phyloP scores from a whole-genome alignment of 2,329 filamentous ascomycete species.

The Diaporthe eres region DNA sequence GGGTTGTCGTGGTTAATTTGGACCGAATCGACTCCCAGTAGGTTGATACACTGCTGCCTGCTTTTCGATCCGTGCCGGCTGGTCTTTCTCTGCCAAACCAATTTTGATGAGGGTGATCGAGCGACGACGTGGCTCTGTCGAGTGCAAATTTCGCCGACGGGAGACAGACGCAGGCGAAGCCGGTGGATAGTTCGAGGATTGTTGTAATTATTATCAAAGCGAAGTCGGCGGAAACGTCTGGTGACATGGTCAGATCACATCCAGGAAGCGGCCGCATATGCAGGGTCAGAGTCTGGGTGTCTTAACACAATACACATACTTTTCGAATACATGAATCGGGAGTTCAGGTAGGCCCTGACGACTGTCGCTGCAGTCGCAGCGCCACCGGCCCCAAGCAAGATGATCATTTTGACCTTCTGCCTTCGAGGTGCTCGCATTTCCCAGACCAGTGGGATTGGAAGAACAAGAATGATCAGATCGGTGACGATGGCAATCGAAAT shows the following conservation, averaged over 20 bases:
- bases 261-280: background rate
- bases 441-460: constrained; percentile 53
- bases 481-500: constrained; percentile 52
- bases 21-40: constrained; percentile 25
- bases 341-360: constrained; percentile 47
- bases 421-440: constrained; percentile 47
- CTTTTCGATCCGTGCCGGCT: background rate
- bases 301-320: background rate
- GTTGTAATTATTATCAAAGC: constrained; percentile 12
- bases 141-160: constrained; percentile 44
- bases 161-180: constrained; percentile 47
- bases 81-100: constrained; percentile 4
- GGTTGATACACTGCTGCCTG: background rate
- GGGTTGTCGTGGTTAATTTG: constrained; percentile 4
- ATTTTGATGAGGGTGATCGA: background rate
- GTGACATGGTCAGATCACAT: background rate
- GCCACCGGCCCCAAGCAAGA: constrained; percentile 51
- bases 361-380: constrained; percentile 48
- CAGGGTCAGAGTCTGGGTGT: background rate
- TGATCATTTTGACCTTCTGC: constrained; percentile 52
- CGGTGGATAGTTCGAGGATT: constrained; percentile 46
- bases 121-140: constrained; percentile 8
- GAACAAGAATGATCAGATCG: constrained; percentile 52
- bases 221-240: constrained; percentile 22
- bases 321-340: constrained; percentile 45